phyloP scores from a whole-genome alignment of 495 filamentous ascomycete species.

The Aspergillus avenaceus region DNA sequence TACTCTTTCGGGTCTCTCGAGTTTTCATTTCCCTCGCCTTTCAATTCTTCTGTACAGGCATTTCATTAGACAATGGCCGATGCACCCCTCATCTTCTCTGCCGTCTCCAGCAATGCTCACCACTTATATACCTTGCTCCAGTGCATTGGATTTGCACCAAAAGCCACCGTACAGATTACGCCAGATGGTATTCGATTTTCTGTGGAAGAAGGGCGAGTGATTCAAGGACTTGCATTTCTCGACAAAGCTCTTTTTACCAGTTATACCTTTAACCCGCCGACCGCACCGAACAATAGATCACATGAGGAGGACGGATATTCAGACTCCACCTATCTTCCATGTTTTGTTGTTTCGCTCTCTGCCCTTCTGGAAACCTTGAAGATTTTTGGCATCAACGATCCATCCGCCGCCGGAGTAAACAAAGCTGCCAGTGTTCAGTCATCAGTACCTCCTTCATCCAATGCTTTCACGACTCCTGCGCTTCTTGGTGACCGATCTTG shows the following conservation, averaged over 20 bases:
- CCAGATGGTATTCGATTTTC: slow-evolving; percentile 80
- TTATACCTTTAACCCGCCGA: slow-evolving; percentile 60
- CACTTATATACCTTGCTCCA: slow-evolving; percentile 87
- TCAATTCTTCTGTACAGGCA: slow-evolving; percentile 10
- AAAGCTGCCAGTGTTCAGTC: slow-evolving; percentile 47
- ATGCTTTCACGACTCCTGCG: slow-evolving; percentile 71
- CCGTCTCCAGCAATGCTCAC: slow-evolving; percentile 79
- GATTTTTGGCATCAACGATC: slow-evolving; percentile 80
- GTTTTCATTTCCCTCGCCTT: slow-evolving; percentile 2
- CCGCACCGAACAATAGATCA: slow-evolving; percentile 23
- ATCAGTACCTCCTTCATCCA: slow-evolving; percentile 37
- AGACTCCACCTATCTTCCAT: slow-evolving; percentile 33
- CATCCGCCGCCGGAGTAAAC: slow-evolving; percentile 44
- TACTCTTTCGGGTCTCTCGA: slow-evolving; percentile 8
- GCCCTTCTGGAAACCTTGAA: slow-evolving; percentile 91
- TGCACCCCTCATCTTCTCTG: slow-evolving; percentile 64
- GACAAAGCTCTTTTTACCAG: slow-evolving; percentile 83
- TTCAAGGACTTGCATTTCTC: slow-evolving; percentile 83
- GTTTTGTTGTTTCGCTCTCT: slow-evolving; percentile 79
- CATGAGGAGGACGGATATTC: slow-evolving; percentile 30
- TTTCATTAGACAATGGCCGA: slow-evolving; percentile 12
- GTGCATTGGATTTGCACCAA: slow-evolving; percentile 76
- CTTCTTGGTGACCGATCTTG: slow-evolving; percentile 80
- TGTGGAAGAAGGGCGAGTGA: slow-evolving; percentile 76
- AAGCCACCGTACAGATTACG: slow-evolving; percentile 79